Evolutionary conservation across 306 rosid species (phyloP), one percentile per base, ranked within the genome.

Genomic region (Dryas alaskensis): DNA sequence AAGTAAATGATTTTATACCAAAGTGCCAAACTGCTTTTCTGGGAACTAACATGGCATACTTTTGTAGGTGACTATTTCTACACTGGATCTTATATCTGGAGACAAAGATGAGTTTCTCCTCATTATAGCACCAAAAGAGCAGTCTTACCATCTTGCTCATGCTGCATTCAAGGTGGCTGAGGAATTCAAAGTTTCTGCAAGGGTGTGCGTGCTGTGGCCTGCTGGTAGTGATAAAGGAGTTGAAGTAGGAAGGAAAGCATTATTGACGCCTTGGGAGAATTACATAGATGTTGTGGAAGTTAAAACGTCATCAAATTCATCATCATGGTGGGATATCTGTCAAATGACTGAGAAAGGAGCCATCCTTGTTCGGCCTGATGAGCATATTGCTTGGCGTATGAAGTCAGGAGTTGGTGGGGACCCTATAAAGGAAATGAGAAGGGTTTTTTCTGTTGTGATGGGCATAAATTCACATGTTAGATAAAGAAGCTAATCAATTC

Each of bases 301-400:
- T 59, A 73, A 73, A 78, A 74, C 48, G 65, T 76, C 89, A 54
- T 44, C 83, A 58, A 83, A 70, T 79, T 78, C 84, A 58, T 52
- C 68, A 19, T 88, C 87, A 10, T 84, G 97, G 97, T 92, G 97
- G 97, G 87, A 86, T 27, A 68, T 86, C 61, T 92, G 97, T 64
- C 84, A 84, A 74, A 90, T 89, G 92, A 89, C 84, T 0, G 75
- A 83, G 66, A 64, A 66, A 74, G 98, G 96, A 63, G 96, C 89
- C 77, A 87, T 90, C 78, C 73, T 92, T 51, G 96, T 89, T 74
- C 84, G 97, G 82, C 96, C 93, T 4, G 97, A 92, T 22, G 95
- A 90, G 76, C 98, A 90, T 76, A 79, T 89, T 77, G 92, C 93
- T 57, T 92, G 98, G 99, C 81, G 92, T 44, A 57, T 86, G 67